Conservation (phyloP, 345 rosid genomes). For the Pistacia integerrima region DNA sequence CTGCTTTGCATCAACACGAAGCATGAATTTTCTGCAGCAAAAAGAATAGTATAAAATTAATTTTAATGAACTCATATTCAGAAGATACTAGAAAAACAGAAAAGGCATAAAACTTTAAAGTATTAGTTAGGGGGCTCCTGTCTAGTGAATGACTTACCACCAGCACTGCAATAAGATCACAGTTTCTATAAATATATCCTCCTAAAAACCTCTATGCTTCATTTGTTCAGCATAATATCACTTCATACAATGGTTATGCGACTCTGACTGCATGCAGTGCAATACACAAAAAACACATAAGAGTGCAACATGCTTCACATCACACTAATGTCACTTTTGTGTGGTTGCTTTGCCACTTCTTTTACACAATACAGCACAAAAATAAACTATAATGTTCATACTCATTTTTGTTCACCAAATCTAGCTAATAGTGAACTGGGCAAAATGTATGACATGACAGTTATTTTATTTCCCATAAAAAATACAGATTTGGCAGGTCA, state of each 20-base stretch:
- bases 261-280: neutral
- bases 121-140: conserved; percentile 4
- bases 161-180: neutral
- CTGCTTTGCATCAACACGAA: conserved; percentile 91
- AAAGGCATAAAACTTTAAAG: neutral
- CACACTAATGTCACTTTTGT: neutral
- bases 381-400: neutral
- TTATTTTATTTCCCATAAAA: neutral
- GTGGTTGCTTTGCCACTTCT: neutral
- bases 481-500: neutral
- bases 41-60: neutral
- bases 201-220: neutral
- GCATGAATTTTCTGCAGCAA: conserved; percentile 81
- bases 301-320: neutral
- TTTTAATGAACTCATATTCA: neutral
- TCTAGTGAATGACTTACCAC: neutral
- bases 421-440: neutral
- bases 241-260: neutral
- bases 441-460: neutral
- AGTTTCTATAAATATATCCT: neutral
- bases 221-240: neutral
- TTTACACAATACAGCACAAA: neutral
- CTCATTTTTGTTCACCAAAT: neutral
- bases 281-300: neutral
- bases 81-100: conserved; percentile 2